These are phyloP conservation scores for Pleoardoris graminearum DNA, from an alignment of 2,329 filamentous ascomycete species.

Conservation along the genomic window DNA sequence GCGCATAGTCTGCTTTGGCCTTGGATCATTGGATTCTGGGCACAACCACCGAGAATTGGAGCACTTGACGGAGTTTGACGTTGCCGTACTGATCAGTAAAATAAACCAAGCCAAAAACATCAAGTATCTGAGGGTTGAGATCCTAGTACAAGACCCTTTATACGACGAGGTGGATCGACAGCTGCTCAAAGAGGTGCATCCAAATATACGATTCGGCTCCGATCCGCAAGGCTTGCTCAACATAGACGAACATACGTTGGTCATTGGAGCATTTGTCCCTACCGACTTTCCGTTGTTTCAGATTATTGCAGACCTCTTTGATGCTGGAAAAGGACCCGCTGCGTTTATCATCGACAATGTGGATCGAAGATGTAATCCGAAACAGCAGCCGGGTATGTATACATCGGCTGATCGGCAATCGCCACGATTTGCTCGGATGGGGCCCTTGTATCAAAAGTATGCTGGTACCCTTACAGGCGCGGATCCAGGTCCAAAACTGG, in stretches of 20 bases:
- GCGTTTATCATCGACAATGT: constrained; percentile 13
- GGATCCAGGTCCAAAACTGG: too few species aligned
- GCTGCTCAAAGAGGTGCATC: constrained; percentile 2
- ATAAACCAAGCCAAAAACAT: background rate
- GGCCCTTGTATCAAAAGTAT: too few species aligned
- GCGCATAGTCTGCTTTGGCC: constrained; percentile 1
- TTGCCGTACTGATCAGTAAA: constrained; percentile 10
- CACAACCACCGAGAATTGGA: constrained; percentile 8
- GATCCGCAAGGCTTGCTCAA: constrained; percentile 23
- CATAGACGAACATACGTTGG: constrained; percentile 20
- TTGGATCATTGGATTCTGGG: background rate
- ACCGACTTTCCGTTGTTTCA: constrained; percentile 20
- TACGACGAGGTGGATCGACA: constrained; percentile 14
- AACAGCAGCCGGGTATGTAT: background rate
- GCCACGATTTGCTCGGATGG: background rate
- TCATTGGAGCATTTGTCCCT: constrained; percentile 18
- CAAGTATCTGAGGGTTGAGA: background rate
- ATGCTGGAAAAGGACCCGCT: constrained; percentile 5
- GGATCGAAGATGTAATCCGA: background rate
- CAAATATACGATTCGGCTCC: constrained; percentile 3
- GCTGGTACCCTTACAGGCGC: too few species aligned
- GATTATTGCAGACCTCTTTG: constrained; percentile 19
- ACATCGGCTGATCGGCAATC: background rate
- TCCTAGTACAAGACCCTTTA: constrained; percentile 24
- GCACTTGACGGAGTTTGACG: constrained; percentile 19